phyloP scores from a whole-genome alignment of 163 green algal species.

The Scenedesmus sp. region DNA sequence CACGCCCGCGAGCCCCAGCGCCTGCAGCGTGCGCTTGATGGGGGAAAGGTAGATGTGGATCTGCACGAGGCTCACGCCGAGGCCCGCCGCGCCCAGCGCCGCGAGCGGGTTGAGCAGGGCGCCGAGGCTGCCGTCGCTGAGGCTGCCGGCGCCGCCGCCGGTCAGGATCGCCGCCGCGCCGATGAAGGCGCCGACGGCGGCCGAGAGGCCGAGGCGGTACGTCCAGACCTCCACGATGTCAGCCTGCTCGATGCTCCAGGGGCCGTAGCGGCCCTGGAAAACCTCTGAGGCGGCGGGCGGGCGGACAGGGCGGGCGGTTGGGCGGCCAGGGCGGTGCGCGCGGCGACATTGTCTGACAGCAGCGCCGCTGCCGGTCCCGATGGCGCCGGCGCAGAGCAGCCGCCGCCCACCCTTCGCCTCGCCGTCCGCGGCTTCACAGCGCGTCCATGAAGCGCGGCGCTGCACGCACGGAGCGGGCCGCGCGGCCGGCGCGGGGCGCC shows the following conservation, averaged over 20 bases:
- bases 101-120: slow-evolving; percentile 60
- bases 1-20: slow-evolving; percentile 51
- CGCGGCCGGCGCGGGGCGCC: too few species aligned
- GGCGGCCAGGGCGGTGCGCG: too few species aligned
- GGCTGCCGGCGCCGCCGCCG: background rate
- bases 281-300: too few species aligned
- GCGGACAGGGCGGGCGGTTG: too few species aligned
- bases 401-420: too few species aligned
- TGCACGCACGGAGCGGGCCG: too few species aligned
- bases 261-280: slow-evolving; percentile 70
- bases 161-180: slow-evolving; percentile 34
- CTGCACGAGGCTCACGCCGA: slow-evolving; percentile 80
- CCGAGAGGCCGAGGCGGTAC: slow-evolving; percentile 68
- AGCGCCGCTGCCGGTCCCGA: too few species aligned
- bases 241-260: slow-evolving; percentile 62
- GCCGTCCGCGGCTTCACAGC: too few species aligned
- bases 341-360: too few species aligned
- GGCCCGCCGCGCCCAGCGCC: slow-evolving; percentile 58
- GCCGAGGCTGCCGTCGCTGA: slow-evolving; percentile 26
- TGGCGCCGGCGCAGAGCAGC: too few species aligned
- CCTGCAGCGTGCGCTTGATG: slow-evolving; percentile 56
- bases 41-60: slow-evolving; percentile 94
- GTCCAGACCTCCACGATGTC: slow-evolving; percentile 65
- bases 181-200: slow-evolving; percentile 53
- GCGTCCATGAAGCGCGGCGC: too few species aligned